These are phyloP conservation scores for Desmodesmus armatus DNA, from an alignment of 139 green algal species.

Conservation along the genomic window DNA sequence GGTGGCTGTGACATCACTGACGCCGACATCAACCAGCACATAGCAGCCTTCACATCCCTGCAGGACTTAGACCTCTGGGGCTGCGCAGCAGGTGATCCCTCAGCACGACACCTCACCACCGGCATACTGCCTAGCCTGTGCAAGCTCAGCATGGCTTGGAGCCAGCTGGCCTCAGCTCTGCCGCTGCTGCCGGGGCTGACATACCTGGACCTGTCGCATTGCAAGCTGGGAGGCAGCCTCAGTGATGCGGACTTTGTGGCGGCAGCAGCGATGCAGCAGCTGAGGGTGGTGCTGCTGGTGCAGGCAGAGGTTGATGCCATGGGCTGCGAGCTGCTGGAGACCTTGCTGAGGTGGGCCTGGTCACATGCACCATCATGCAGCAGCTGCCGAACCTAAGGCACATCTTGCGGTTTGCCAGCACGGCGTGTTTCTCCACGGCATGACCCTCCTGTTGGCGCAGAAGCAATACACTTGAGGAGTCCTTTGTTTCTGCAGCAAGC, in stretches of 20 bases:
- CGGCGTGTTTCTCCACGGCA: too few species aligned
- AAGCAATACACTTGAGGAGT: too few species aligned
- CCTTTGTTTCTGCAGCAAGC: too few species aligned
- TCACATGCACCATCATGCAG: too few species aligned
- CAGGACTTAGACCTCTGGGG: constrained; percentile 9
- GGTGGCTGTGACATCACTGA: constrained; percentile 24
- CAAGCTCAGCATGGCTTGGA: constrained; percentile 16
- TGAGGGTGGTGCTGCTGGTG: not conserved
- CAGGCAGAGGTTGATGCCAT: not conserved
- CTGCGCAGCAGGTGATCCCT: not conserved
- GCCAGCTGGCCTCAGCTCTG: not conserved
- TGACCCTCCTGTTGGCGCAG: too few species aligned
- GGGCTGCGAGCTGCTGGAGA: not conserved
- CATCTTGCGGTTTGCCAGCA: too few species aligned
- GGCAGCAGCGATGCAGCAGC: not conserved
- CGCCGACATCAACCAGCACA: not conserved
- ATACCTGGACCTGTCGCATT: constrained; percentile 32
- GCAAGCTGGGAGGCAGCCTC: not conserved
- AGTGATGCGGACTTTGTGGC: not conserved
- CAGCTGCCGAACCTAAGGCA: too few species aligned
- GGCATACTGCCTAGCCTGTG: constrained; percentile 5
- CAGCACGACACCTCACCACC: not conserved
- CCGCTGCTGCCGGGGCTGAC: not conserved
- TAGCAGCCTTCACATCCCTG: not conserved
- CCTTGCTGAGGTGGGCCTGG: not conserved